A percentile compares a stretch with the other conserved stretches of the same genome.
phyloP scores from a whole-genome alignment of 202 grass and related monocot genomes.

The Panicum virgatum region DNA sequence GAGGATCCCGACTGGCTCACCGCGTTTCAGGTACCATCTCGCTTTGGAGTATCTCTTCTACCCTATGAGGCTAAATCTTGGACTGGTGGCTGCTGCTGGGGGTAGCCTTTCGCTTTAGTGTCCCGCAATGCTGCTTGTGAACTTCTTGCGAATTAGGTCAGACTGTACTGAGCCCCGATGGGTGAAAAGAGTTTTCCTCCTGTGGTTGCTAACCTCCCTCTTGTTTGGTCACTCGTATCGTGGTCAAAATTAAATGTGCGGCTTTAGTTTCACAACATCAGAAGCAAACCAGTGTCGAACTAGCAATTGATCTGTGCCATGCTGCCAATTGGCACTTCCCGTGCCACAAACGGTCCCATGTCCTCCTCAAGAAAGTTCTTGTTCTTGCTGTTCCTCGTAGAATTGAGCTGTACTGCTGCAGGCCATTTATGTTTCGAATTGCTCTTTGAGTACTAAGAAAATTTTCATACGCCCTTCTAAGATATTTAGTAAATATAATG shows the following conservation, averaged over 20 bases:
- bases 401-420: not conserved
- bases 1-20: constrained; percentile 77
- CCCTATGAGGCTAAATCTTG: not conserved
- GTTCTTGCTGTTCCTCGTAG: not conserved
- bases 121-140: not conserved
- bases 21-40: constrained; percentile 59
- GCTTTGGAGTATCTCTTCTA: not conserved
- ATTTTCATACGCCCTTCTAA: too few species aligned
- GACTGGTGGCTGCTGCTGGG: not conserved
- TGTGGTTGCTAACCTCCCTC: too few species aligned
- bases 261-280: not conserved
- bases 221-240: not conserved
- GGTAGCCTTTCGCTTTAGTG: not conserved
- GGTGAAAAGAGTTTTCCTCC: not conserved
- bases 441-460: not conserved
- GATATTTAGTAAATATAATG: too few species aligned
- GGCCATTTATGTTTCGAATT: not conserved
- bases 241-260: not conserved
- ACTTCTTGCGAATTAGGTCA: not conserved
- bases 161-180: not conserved
- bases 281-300: not conserved
- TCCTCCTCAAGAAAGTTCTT: not conserved
- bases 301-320: not conserved
- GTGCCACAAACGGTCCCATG: not conserved
- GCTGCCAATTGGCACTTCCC: not conserved